Percentiles rank a stretch among this genome's conserved stretches.
phyloP scores from a whole-genome alignment of 176 grass and related monocot genomes.

The Zea luxurians region DNA sequence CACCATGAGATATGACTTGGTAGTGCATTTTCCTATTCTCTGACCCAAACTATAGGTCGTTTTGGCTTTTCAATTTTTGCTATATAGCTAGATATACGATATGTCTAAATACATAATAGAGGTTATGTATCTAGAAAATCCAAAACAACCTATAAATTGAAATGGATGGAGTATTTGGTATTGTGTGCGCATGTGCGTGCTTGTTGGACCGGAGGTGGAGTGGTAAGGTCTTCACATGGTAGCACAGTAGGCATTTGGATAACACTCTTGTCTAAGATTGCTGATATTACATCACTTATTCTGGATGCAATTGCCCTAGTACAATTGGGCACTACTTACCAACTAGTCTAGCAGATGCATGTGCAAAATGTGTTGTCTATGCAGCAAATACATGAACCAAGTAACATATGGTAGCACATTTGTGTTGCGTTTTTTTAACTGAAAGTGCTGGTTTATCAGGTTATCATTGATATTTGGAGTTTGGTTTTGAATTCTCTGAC shows the following conservation, averaged over 20 bases:
- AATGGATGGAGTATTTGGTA: background rate
- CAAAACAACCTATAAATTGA: too few species aligned
- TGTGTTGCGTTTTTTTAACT: background rate
- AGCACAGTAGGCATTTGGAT: conserved; percentile 2
- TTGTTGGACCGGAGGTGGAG: background rate
- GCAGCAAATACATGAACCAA: background rate
- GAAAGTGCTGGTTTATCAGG: conserved; percentile 18
- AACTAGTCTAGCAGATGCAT: background rate
- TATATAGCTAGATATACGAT: too few species aligned
- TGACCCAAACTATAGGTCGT: too few species aligned
- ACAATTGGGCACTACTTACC: background rate
- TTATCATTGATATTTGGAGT: conserved; percentile 18
- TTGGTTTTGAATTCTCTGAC: conserved; percentile 4
- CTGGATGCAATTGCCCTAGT: conserved; percentile 1
- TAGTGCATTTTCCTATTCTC: background rate
- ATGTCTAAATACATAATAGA: too few species aligned
- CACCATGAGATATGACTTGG: background rate
- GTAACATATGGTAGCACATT: background rate
- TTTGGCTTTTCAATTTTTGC: too few species aligned
- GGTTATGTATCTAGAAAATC: too few species aligned
- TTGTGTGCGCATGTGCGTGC: background rate
- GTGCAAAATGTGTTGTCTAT: background rate
- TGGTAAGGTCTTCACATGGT: background rate
- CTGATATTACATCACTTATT: conserved; percentile 16
- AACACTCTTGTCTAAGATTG: background rate